Conservation (phyloP, 495 filamentous ascomycete genomes). For the Lasiosphaeris hirsuta region DNA sequence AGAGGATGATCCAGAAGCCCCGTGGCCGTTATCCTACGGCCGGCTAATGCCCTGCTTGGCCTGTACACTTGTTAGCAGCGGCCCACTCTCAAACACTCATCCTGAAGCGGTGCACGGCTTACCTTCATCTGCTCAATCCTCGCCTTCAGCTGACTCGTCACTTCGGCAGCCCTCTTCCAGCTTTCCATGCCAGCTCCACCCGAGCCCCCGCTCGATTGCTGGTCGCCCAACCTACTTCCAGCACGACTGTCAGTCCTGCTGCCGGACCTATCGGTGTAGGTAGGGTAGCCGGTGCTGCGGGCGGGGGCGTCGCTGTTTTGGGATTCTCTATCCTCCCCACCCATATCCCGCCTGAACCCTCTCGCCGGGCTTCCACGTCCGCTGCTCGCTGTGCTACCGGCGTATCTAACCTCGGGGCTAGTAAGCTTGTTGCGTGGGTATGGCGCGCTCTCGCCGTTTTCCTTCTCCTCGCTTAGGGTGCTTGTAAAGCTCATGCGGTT, state of each 20-base stretch:
- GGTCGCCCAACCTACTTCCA: constrained; percentile 38
- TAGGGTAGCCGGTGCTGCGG: constrained; percentile 19
- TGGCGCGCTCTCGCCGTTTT: constrained; percentile 56
- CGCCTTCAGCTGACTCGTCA: constrained; percentile 94
- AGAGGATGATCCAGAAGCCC: too few relatives aligned
- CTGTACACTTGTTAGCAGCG: neutral
- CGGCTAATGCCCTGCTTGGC: constrained; percentile 15
- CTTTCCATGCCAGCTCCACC: constrained; percentile 71
- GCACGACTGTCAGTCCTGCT: constrained; percentile 42
- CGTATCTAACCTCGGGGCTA: constrained; percentile 50
- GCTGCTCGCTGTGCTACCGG: constrained; percentile 48
- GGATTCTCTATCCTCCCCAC: constrained; percentile 26
- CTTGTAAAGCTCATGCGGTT: constrained; percentile 66
- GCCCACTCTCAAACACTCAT: neutral
- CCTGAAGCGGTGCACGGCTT: constrained; percentile 8
- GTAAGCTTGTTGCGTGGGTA: constrained; percentile 50
- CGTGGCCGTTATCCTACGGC: too few relatives aligned
- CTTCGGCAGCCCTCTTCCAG: constrained; percentile 98
- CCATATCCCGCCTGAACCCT: constrained; percentile 35
- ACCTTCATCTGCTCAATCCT: constrained; percentile 82
- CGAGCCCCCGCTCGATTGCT: constrained; percentile 27
- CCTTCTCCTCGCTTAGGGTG: constrained; percentile 78
- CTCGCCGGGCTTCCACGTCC: constrained; percentile 54
- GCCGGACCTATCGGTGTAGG: constrained; percentile 30
- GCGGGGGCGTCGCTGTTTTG: constrained; percentile 18